Conservation (phyloP, 768 basidiomycete genomes). For the Punctularia strigosozonata region DNA sequence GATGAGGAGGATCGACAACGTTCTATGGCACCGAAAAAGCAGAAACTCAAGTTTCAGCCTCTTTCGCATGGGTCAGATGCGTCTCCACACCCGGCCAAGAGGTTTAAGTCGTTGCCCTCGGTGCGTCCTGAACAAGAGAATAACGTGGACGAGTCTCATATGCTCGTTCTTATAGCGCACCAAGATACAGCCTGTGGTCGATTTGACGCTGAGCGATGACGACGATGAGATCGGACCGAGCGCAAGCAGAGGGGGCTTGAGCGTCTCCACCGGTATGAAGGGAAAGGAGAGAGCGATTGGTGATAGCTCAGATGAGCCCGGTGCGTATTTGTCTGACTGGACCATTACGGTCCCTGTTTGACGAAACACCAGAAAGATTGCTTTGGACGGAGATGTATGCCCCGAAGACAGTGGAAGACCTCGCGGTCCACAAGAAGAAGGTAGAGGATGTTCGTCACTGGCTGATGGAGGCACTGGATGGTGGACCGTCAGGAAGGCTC, state of each 20-base stretch:
- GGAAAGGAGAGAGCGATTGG: background rate
- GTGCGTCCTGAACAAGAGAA: too few species aligned
- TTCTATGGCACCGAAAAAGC: too few species aligned
- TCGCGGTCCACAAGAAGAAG: constrained; percentile 74
- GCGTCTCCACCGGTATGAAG: constrained; percentile 3
- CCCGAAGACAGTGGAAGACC: constrained; percentile 51
- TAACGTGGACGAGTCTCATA: too few species aligned
- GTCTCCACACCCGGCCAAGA: background rate
- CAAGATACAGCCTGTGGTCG: background rate
- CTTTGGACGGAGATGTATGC: constrained; percentile 60
- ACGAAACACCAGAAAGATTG: constrained; percentile 19
- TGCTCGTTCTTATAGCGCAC: background rate
- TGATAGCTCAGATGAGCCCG: background rate
- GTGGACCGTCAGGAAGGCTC: constrained; percentile 49
- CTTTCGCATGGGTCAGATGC: too few species aligned
- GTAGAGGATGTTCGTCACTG: constrained; percentile 69
- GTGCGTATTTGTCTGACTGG: background rate
- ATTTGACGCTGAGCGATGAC: background rate
- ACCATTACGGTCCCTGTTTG: background rate
- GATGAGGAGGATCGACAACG: too few species aligned
- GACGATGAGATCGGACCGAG: background rate
- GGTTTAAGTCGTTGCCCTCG: constrained; percentile 1
- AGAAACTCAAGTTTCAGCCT: too few species aligned
- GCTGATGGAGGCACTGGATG: constrained; percentile 62
- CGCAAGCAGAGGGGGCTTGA: background rate